Percentiles rank a stretch among this genome's conserved stretches.
Evolutionary conservation across 2,329 filamentous ascomycete genomes (phyloP).

Genomic region (Colletotrichum kahawae): DNA sequence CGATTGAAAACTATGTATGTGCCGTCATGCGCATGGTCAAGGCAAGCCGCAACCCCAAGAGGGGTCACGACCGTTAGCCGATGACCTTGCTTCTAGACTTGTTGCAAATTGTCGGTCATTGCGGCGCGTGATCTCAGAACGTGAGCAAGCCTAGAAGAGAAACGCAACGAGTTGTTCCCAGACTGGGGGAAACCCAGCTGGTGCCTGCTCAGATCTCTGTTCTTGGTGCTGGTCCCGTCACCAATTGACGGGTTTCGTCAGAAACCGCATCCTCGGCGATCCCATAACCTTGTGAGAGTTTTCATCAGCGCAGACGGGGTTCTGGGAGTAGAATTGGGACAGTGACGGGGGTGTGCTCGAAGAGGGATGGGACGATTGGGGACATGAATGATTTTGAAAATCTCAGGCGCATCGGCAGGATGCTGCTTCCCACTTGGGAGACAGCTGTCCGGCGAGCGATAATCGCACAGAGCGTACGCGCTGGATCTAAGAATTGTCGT

Average conservation of each 20-base stretch:
- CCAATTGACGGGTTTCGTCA: slow-evolving; percentile 15
- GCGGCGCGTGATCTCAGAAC: slow-evolving; percentile 19
- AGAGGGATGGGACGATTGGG: not conserved
- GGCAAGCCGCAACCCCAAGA: slow-evolving; percentile 3
- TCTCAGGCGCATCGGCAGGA: not conserved
- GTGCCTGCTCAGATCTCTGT: slow-evolving; percentile 40
- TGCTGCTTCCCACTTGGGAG: not conserved
- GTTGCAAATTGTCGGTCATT: slow-evolving; percentile 26
- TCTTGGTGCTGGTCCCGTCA: slow-evolving; percentile 30
- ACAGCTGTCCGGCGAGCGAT: not conserved
- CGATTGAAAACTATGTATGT: slow-evolving; percentile 45
- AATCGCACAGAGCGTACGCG: not conserved
- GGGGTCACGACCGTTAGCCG: slow-evolving; percentile 1
- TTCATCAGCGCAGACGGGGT: slow-evolving; percentile 27
- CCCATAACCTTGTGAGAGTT: slow-evolving; percentile 22
- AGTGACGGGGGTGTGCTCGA: not conserved
- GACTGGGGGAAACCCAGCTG: not conserved
- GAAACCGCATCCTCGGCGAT: slow-evolving; percentile 11
- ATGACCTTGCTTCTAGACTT: slow-evolving; percentile 7
- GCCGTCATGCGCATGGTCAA: slow-evolving; percentile 20
- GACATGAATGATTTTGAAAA: not conserved
- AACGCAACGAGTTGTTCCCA: not conserved
- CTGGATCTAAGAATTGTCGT: not conserved
- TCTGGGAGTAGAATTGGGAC: not conserved
- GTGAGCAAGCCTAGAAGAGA: not conserved